phyloP scores from a whole-genome alignment of 1,284 basidiomycete species.

The Ceraceosorus guamensis region DNA sequence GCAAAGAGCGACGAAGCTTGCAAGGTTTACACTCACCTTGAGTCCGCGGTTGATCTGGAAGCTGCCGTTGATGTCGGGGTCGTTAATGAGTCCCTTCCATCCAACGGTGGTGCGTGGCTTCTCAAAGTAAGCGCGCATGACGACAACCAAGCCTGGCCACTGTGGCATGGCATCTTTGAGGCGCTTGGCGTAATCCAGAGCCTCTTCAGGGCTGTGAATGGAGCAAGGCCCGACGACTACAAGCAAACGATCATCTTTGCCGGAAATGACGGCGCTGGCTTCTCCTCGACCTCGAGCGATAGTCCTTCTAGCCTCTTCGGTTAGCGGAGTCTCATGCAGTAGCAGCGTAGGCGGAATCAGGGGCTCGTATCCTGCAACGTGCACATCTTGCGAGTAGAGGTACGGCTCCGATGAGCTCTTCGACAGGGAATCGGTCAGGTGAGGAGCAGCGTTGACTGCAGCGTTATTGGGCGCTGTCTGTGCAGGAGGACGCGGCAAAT shows the following conservation, averaged over 20 bases:
- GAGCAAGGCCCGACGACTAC: conserved; percentile 73
- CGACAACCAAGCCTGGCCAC: conserved; percentile 70
- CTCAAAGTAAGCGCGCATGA: conserved; percentile 91
- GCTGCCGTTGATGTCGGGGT: conserved; percentile 69
- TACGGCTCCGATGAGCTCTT: background rate
- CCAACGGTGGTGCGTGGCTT: conserved; percentile 76
- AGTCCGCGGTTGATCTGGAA: conserved; percentile 96
- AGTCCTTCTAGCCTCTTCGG: conserved; percentile 24
- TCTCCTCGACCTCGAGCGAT: conserved; percentile 38
- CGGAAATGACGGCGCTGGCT: conserved; percentile 36
- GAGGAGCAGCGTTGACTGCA: too few species aligned
- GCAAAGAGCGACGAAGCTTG: background rate
- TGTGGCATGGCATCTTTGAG: conserved; percentile 46
- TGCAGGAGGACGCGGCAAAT: too few species aligned
- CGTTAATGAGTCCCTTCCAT: conserved; percentile 97
- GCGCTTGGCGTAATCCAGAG: conserved; percentile 73
- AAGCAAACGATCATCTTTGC: conserved; percentile 44
- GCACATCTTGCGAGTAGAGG: conserved; percentile 36
- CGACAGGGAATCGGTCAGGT: too few species aligned
- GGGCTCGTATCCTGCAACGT: conserved; percentile 45
- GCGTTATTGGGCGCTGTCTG: too few species aligned
- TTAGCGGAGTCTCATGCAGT: conserved; percentile 42
- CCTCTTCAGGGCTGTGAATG: conserved; percentile 82
- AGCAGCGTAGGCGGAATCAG: conserved; percentile 41
- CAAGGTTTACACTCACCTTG: conserved; percentile 48